A percentile compares a stretch with the other conserved stretches of the same genome.
These are phyloP conservation scores for Cryptosporidium parvum DNA, from an alignment of 169 alveolate genomes.

Conservation along the genomic window DNA sequence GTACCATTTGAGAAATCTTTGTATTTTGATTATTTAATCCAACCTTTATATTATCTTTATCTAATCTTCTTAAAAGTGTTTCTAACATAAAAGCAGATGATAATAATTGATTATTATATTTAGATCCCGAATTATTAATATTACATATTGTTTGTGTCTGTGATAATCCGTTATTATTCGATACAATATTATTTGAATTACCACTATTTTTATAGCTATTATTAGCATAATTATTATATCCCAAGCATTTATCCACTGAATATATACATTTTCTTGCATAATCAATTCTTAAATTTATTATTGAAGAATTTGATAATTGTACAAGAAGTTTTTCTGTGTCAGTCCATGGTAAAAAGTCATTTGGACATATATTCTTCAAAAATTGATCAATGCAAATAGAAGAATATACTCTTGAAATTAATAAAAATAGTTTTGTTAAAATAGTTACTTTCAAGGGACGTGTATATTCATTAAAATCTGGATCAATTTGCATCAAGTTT, in stretches of 20 bases:
- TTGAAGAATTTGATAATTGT: conserved; percentile 53
- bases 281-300: conserved; percentile 63
- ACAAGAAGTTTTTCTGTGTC: conserved; percentile 87
- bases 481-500: conserved; percentile 71
- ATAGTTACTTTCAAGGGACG: conserved; percentile 87
- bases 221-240: neutral
- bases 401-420: conserved; percentile 87
- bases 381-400: conserved; percentile 87
- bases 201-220: neutral
- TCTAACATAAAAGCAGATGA: conserved; percentile 48
- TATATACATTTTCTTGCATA: conserved; percentile 60
- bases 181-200: neutral
- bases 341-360: conserved; percentile 87
- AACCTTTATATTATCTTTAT: conserved; percentile 42
- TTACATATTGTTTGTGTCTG: neutral
- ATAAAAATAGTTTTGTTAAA: conserved; percentile 85
- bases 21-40: conserved; percentile 49
- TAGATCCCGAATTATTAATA: neutral
- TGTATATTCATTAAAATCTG: conserved; percentile 79
- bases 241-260: conserved; percentile 33
- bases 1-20: conserved; percentile 70
- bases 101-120: conserved; percentile 42
- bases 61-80: conserved; percentile 27
- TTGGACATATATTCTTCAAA: conserved; percentile 86
- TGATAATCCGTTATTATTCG: neutral